A percentile compares a stretch with the other conserved stretches of the same genome.
Conservation (phyloP, 306 rosid species). For the Vigna mungo region DNA sequence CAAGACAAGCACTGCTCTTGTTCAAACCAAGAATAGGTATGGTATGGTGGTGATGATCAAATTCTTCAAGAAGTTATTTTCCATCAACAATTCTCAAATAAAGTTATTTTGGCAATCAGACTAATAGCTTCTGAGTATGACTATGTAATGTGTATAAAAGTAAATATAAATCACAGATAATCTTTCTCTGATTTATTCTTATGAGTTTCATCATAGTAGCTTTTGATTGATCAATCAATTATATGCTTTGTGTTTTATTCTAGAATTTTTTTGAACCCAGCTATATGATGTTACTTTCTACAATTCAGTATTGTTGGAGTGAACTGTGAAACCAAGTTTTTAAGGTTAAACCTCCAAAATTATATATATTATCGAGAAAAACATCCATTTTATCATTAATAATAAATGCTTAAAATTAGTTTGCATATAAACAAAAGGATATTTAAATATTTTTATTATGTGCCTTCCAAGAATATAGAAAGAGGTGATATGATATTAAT, state of each 20-base stretch:
- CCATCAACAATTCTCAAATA: slow-evolving; percentile 37
- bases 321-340: background rate
- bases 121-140: slow-evolving; percentile 1
- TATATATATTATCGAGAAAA: background rate
- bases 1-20: slow-evolving; percentile 34
- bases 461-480: too few species aligned
- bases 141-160: slow-evolving; percentile 38
- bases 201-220: background rate
- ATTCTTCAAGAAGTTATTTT: slow-evolving; percentile 60
- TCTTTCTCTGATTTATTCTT: background rate
- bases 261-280: background rate
- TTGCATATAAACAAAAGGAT: too few species aligned
- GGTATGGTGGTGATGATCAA: slow-evolving; percentile 53
- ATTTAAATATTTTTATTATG: too few species aligned
- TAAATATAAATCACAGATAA: slow-evolving; percentile 25
- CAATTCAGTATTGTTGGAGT: slow-evolving; percentile 3
- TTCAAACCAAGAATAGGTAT: slow-evolving; percentile 48
- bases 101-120: slow-evolving; percentile 26
- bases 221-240: background rate
- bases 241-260: background rate
- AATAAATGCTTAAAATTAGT: background rate
- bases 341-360: slow-evolving; percentile 17
- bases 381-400: background rate
- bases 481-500: too few species aligned
- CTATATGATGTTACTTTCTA: background rate